Evolutionary conservation across 192 early-diverging fungal genomes (phyloP), one percentile per base, ranked within the genome.

Genomic region (Pilobolus umbonatus): DNA sequence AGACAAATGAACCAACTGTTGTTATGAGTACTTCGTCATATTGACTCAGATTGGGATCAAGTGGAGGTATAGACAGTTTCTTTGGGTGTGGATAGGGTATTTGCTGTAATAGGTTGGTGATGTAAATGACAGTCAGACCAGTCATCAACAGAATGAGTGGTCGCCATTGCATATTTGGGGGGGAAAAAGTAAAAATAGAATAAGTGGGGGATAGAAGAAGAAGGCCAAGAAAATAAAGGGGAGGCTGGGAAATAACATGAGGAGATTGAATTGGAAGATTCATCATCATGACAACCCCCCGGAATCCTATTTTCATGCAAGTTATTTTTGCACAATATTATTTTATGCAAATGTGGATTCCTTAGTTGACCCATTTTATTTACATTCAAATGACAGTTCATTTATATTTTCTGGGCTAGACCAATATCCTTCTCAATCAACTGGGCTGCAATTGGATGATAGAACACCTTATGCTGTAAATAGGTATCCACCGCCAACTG

Each of bases 361-460:
- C n/a, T n/a, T n/a, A n/a, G n/a, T n/a, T n/a, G n/a, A n/a, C n/a
- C n/a, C n/a, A n/a, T n/a, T n/a, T n/a, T n/a, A n/a, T n/a, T n/a
- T n/a, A n/a, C n/a, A n/a, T n/a, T n/a, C n/a, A n/a, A n/a, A n/a
- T n/a, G n/a, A n/a, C n/a, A n/a, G n/a, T n/a, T n/a, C n/a, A n/a
- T n/a, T n/a, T n/a, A n/a, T n/a, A n/a, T n/a, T n/a, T n/a, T n/a
- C n/a, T n/a, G n/a, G n/a, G n/a, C 48, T 14, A 68, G 25, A n/a
- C 76, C 85, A 36, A 94, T 74, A 65, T 96, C 94, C 72, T 89
- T 94, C 42, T 81, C 85, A n/a, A 98, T 89, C 88, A 95, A 83
- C 28, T 68, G 69, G 25, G 87, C 82, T 26, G 88, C 89, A 64
- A 99, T 99, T 9, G 96, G 96, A 52, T 99, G 96, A 67, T 98